phyloP scores from a whole-genome alignment of 371 early-diverging fungal genomes.

The Mortierella sp. region DNA sequence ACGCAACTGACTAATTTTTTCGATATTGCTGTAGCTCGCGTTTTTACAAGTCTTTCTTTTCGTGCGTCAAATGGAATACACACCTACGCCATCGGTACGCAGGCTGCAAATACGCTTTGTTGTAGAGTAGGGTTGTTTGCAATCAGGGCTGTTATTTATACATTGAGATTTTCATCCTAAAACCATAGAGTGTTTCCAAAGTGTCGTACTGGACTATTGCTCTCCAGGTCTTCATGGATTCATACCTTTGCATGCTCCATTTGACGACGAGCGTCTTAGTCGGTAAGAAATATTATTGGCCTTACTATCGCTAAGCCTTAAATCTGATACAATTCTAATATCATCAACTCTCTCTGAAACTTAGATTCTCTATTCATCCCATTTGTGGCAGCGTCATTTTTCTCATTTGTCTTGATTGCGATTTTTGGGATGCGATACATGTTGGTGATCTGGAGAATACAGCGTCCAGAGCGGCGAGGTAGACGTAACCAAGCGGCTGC shows the following conservation, averaged over 20 bases:
- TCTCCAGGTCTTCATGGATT: constrained; percentile 78
- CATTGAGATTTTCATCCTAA: constrained; percentile 15
- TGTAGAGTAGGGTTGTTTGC: not conserved
- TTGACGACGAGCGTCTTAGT: constrained; percentile 72
- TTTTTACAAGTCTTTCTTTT: constrained; percentile 71
- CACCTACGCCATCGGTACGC: constrained; percentile 79
- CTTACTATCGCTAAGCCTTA: not conserved
- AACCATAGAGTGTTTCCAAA: constrained; percentile 69
- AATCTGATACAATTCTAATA: not conserved
- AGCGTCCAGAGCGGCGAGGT: constrained; percentile 67
- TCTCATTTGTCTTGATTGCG: constrained; percentile 78
- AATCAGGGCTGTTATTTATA: not conserved
- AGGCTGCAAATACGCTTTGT: not conserved
- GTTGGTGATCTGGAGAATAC: constrained; percentile 77
- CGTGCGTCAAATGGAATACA: constrained; percentile 80
- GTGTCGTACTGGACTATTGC: constrained; percentile 82
- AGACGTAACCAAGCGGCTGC: constrained; percentile 36
- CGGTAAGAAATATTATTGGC: constrained; percentile 16
- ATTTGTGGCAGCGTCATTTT: constrained; percentile 76
- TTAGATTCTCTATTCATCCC: constrained; percentile 70
- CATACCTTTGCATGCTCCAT: constrained; percentile 75
- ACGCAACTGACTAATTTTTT: not conserved
- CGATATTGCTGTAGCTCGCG: constrained; percentile 44
- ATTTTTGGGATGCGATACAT: constrained; percentile 83
- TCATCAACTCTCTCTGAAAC: not conserved